Evolutionary conservation across 148 eudicot species (phyloP).

Genomic region (Rhododendron vialii): DNA sequence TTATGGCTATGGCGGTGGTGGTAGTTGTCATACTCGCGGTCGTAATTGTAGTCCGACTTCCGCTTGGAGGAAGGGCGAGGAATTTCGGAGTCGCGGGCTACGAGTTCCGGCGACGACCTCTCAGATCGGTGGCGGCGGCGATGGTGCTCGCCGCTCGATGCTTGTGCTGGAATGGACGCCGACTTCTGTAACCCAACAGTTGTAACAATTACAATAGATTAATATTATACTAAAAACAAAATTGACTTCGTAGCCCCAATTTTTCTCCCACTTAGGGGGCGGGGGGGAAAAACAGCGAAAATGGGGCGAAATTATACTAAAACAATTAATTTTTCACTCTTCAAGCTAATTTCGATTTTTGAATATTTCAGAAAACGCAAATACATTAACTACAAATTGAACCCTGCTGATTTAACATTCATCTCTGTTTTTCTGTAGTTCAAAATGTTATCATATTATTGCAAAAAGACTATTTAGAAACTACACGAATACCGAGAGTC

Average conservation of each 20-base stretch:
- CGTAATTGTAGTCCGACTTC: constrained; percentile 27
- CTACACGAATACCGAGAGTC: neutral
- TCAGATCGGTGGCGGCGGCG: constrained; percentile 45
- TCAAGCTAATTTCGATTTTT: neutral
- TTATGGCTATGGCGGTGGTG: constrained; percentile 10
- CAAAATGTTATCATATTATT: neutral
- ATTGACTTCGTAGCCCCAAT: neutral
- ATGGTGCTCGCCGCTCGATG: constrained; percentile 30
- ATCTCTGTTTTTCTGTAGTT: neutral
- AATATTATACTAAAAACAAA: neutral
- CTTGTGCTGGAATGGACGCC: constrained; percentile 15
- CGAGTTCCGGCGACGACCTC: constrained; percentile 34
- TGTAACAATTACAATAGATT: neutral
- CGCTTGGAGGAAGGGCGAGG: constrained; percentile 52
- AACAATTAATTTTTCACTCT: neutral
- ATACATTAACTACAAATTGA: too few species aligned
- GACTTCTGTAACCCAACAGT: constrained; percentile 38
- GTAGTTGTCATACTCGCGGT: constrained; percentile 4
- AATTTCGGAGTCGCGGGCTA: constrained; percentile 36
- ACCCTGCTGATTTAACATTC: neutral
- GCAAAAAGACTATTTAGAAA: neutral
- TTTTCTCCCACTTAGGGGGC: too few species aligned
- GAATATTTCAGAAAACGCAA: neutral
- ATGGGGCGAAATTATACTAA: neutral
- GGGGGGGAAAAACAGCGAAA: too few species aligned